These are phyloP conservation scores for Xylaria nigripes DNA, from an alignment of 495 filamentous ascomycete species.

Conservation along the genomic window DNA sequence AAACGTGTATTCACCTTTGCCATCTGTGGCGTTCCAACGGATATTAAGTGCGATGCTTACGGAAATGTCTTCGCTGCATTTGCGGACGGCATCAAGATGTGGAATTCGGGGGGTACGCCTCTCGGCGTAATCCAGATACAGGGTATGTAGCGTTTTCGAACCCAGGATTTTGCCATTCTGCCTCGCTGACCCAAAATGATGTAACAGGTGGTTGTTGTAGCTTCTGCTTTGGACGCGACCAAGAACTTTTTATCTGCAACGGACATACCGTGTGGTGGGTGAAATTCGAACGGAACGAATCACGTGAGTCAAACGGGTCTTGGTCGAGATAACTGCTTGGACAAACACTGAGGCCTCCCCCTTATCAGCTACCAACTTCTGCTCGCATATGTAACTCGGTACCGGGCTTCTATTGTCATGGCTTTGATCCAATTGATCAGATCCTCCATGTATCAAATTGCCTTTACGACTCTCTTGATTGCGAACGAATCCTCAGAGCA, in stretches of 20 bases:
- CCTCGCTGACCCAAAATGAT: background rate
- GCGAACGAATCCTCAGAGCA: too few relatives aligned
- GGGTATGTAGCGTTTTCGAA: slow-evolving; percentile 16
- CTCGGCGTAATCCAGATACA: slow-evolving; percentile 33
- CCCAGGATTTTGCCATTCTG: background rate
- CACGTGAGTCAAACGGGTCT: too few relatives aligned
- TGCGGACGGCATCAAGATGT: slow-evolving; percentile 43
- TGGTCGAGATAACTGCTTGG: too few relatives aligned
- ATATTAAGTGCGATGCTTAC: slow-evolving; percentile 33
- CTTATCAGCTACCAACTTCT: too few relatives aligned
- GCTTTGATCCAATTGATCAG: too few relatives aligned
- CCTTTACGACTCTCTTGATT: too few relatives aligned
- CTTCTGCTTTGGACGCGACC: slow-evolving; percentile 19
- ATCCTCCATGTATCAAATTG: too few relatives aligned
- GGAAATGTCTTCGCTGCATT: slow-evolving; percentile 44
- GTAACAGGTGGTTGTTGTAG: slow-evolving; percentile 23
- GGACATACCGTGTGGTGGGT: slow-evolving; percentile 27
- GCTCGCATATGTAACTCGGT: too few relatives aligned
- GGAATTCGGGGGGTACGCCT: slow-evolving; percentile 34
- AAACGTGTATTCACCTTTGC: slow-evolving; percentile 44
- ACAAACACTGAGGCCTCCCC: too few relatives aligned
- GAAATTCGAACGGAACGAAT: background rate
- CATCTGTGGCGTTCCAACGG: slow-evolving; percentile 36
- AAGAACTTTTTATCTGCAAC: slow-evolving; percentile 27
- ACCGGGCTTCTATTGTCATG: too few relatives aligned